Evolutionary conservation across 257 asterid genomes (phyloP), one percentile per base, ranked within the genome.

Genomic region (Paraleonurus japonicus): DNA sequence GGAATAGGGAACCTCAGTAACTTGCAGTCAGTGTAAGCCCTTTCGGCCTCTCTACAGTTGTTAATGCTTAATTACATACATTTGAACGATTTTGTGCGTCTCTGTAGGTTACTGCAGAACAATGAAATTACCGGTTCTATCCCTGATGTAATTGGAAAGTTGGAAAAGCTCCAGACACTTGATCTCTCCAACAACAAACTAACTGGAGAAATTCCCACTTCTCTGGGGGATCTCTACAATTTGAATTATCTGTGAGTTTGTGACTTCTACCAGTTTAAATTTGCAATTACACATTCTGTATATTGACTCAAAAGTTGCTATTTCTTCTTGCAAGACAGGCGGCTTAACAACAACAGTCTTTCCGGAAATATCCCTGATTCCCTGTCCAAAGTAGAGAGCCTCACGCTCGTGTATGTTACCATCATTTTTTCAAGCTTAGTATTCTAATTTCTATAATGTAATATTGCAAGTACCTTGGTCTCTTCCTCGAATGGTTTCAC

Each of bases 261-360:
- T 19, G 50, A 63, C 63, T 67, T 58, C 30, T 65, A 23, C 68
- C 62, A 6, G 8, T 71, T 3, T 15, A 55, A 67, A 28, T 10
- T 35, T 71, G 63, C 26, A 54, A 26, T 58, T 50, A 27, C 28
- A 35, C 22, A 12, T 51, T 64, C 22, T 35, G 57, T 75, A 41
- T 57, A 71, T 74, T 75, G 69, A 82, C 75, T 74, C 71, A 24
- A 39, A 26, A 58, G 11, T 61, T 58, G 75, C 16, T 77, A 48
- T 53, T 68, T 70, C 67, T 78, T 79, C 77, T 85, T 76, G 83
- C 85, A 84, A 82, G 83, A 65, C 88, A 95, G 99, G 82, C 95
- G 96, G 74, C 92, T 95, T 59, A 92, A 89, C 90, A 95, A 95
- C 88, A 92, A 95, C 81, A 95, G 92, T 84, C 85, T 95, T 68